Base-by-base conservation (phyloP, 257 asterid genomes). In the Jacaranda copaia region DNA sequence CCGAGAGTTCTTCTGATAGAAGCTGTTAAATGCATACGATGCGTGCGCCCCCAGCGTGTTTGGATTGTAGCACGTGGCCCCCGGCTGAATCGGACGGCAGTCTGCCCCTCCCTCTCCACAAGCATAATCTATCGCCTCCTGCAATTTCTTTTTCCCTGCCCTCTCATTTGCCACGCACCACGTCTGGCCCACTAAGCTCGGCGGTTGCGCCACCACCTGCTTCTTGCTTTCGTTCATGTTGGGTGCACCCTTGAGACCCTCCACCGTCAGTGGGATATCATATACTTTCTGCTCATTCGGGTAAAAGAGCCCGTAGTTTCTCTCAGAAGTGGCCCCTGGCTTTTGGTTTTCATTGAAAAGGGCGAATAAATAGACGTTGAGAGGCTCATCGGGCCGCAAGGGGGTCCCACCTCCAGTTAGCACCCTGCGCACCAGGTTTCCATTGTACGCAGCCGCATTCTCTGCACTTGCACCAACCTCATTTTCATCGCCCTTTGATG, bases 31-130 rank as follows among this genome's bases (percentile, higher is more conserved):
- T 0, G 99, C 99, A 85, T 86, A 91, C 0, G 98, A 89, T 0
- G 99, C 99, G 73, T 93, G 99, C 8, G 93, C 94, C 73, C 7
- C 96, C 12, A 95, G 46, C 2, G 90, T 76, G 71, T 86, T 78
- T 0, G 97, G 99, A 82, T 91, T 10, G 77, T 87, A 89, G 77
- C 99, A 95, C 84, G 90, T 76, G 73, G 92, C 75, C 10, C 90
- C 99, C 0, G 18, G 11, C 75, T 92, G 91, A 49, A 95, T 92
- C 87, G 91, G 90, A 77, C 84, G 88, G 88, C 99, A 94, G 79
- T 94, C 99, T 3, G 94, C 99, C 0, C 88, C 88, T 3, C 97
- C 99, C 40, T 87, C 86, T 0, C 97, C 98, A 36, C 99, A 95
- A 1, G 99, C 99, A 59, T 83, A 95, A 70, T 91, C 88, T 58